Evolutionary conservation across 495 filamentous ascomycete genomes (phyloP).

Genomic region (Penicillium coffeae): DNA sequence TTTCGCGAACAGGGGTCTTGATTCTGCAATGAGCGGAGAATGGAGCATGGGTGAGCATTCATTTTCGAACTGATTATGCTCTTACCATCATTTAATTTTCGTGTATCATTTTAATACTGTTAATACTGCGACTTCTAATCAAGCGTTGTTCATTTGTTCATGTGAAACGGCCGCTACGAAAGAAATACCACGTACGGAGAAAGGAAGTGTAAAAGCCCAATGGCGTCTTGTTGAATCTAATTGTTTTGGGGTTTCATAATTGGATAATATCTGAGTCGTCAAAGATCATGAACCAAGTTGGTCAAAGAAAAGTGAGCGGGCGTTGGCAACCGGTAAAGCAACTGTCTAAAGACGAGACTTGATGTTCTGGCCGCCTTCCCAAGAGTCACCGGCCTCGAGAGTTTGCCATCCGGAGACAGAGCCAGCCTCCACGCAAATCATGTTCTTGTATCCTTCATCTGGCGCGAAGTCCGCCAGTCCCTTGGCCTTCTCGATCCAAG

Average conservation of each 20-base stretch:
- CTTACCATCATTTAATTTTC: not conserved
- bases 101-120: too few relatives aligned
- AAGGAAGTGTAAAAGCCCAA: too few relatives aligned
- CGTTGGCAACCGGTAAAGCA: too few relatives aligned
- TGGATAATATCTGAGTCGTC: not conserved
- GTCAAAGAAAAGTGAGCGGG: too few relatives aligned
- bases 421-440: conserved; percentile 93
- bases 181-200: too few relatives aligned
- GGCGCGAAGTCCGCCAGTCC: conserved; percentile 85
- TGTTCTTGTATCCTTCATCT: conserved; percentile 81
- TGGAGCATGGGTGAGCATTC: not conserved
- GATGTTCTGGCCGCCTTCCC: conserved; percentile 85
- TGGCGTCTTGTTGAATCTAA: too few relatives aligned
- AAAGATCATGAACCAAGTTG: too few relatives aligned
- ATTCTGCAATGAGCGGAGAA: not conserved
- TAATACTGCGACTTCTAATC: too few relatives aligned
- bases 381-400: conserved; percentile 80
- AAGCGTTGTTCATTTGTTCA: too few relatives aligned
- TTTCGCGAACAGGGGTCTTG: not conserved
- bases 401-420: conserved; percentile 75
- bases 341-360: conserved; percentile 27
- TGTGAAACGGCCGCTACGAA: too few relatives aligned
- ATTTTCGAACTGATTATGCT: not conserved
- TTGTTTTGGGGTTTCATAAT: too few relatives aligned
- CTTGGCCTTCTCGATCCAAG: conserved; percentile 79